These are phyloP conservation scores for Geotrichum carabidarum DNA, from an alignment of 1,139 yeast genomes.

Conservation along the genomic window DNA sequence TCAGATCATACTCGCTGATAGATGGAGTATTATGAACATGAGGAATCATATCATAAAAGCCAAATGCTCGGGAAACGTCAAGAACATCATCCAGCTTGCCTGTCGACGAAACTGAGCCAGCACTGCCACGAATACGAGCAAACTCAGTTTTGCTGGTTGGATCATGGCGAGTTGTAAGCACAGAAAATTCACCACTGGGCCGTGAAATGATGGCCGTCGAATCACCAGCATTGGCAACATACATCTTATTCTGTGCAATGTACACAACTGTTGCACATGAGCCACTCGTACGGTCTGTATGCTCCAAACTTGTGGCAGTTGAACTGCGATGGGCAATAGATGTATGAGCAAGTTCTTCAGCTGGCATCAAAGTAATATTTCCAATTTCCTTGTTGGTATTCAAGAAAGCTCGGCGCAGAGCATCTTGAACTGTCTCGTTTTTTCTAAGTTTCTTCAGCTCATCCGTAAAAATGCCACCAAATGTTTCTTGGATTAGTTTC, in stretches of 20 bases:
- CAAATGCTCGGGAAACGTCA: constrained; percentile 85
- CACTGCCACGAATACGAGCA: constrained; percentile 82
- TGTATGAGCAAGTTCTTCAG: constrained; percentile 34
- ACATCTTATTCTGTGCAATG: constrained; percentile 62
- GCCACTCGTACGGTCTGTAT: constrained; percentile 74
- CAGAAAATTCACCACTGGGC: constrained; percentile 71
- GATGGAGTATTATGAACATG: constrained; percentile 89
- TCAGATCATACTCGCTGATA: constrained; percentile 55
- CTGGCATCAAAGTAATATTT: constrained; percentile 36
- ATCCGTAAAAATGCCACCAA: constrained; percentile 57
- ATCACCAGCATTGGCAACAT: constrained; percentile 89
- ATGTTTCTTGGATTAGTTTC: constrained; percentile 65
- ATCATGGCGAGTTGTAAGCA: constrained; percentile 74
- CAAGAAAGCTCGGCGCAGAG: constrained; percentile 74
- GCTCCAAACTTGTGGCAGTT: constrained; percentile 33
- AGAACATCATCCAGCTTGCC: constrained; percentile 82
- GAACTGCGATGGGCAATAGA: constrained; percentile 35
- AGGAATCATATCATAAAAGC: constrained; percentile 80
- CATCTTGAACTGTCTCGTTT: constrained; percentile 51
- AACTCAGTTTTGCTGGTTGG: constrained; percentile 79
- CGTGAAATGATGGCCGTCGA: constrained; percentile 75
- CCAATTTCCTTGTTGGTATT: constrained; percentile 79
- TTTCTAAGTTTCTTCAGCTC: constrained; percentile 53
- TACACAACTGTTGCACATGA: constrained; percentile 80
- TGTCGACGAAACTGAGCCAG: constrained; percentile 82